These are phyloP conservation scores for Punica granatum DNA, from an alignment of 345 rosid species.

Conservation along the genomic window DNA sequence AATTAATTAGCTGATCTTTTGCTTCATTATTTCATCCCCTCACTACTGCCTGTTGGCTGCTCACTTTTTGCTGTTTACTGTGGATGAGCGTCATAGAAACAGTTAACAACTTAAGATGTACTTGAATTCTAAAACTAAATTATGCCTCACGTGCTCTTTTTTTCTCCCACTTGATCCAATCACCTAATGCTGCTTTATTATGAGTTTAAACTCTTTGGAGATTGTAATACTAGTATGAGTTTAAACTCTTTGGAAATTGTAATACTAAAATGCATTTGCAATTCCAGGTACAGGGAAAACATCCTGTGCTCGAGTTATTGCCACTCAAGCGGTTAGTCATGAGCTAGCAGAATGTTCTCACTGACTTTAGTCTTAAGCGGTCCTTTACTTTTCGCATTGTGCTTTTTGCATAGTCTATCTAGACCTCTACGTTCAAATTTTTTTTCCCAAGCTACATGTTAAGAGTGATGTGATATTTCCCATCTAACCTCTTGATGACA, in stretches of 20 bases:
- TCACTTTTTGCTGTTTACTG: neutral
- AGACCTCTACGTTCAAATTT: too few species aligned
- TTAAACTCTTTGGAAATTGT: neutral
- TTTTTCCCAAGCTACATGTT: too few species aligned
- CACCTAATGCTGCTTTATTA: neutral
- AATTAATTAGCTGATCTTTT: neutral
- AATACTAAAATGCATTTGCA: conserved; percentile 4
- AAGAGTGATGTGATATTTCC: neutral
- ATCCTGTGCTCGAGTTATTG: conserved; percentile 87
- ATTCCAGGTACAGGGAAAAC: conserved; percentile 92
- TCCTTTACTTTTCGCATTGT: neutral
- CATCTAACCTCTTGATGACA: neutral
- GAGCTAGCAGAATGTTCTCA: neutral
- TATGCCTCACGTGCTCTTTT: neutral
- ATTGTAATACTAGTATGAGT: too few species aligned
- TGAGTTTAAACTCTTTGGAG: neutral
- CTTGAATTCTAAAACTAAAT: neutral
- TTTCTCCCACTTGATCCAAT: neutral
- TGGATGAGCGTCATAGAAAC: neutral
- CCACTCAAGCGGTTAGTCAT: conserved; percentile 75
- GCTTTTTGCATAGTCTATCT: neutral
- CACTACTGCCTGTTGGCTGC: neutral
- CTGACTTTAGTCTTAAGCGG: neutral
- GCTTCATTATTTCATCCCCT: neutral
- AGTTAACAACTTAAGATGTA: neutral